Evolutionary conservation across 495 filamentous ascomycete genomes (phyloP).

Genomic region (Hypoxylon intermedium): DNA sequence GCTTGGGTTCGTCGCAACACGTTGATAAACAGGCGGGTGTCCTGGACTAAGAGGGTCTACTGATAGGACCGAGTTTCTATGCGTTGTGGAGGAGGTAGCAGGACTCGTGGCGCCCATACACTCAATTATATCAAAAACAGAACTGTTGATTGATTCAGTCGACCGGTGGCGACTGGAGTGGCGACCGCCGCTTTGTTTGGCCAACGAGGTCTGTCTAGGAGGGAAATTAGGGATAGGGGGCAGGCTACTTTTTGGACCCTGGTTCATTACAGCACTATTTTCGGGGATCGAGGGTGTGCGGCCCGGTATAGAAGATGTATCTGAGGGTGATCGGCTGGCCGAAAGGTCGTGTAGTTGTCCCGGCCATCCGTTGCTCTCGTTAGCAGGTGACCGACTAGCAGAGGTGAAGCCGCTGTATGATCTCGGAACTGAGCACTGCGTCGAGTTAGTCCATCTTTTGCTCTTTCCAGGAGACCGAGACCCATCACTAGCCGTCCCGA

Average conservation of each 20-base stretch:
- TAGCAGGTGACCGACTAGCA: constrained; percentile 23
- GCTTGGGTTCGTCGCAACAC: constrained; percentile 18
- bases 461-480: constrained; percentile 40
- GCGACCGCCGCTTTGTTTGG: constrained; percentile 25
- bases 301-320: constrained; percentile 28
- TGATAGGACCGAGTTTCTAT: constrained; percentile 19
- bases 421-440: constrained; percentile 34
- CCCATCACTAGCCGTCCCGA: constrained; percentile 37
- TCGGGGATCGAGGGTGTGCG: constrained; percentile 28
- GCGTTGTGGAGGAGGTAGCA: background rate
- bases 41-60: constrained; percentile 23
- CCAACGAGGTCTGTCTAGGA: constrained; percentile 37
- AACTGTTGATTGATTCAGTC: constrained; percentile 45
- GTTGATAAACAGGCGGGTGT: constrained; percentile 37
- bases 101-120: constrained; percentile 28
- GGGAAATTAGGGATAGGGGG: constrained; percentile 27
- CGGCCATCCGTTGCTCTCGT: constrained; percentile 28
- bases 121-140: constrained; percentile 43
- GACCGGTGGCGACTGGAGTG: constrained; percentile 35
- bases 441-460: constrained; percentile 44
- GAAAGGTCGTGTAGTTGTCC: constrained; percentile 24
- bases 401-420: constrained; percentile 36
- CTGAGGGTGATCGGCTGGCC: constrained; percentile 23
- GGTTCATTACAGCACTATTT: constrained; percentile 23
- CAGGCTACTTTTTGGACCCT: constrained; percentile 20